These are phyloP conservation scores for Leccinum fibrillosum DNA, from an alignment of 768 basidiomycete genomes.

Conservation along the genomic window DNA sequence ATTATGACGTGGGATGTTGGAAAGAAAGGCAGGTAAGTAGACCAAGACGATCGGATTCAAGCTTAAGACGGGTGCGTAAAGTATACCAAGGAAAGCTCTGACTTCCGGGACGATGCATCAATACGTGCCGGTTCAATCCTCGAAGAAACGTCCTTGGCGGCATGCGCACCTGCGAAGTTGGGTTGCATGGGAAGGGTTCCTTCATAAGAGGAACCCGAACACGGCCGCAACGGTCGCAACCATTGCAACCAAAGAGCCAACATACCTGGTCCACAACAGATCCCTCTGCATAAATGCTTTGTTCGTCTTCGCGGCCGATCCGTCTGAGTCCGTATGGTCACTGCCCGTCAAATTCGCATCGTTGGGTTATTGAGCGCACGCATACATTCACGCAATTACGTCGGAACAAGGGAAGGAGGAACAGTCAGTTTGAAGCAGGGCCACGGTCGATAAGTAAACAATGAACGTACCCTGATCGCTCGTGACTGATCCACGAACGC, in stretches of 20 bases:
- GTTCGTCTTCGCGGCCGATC: slow-evolving; percentile 47
- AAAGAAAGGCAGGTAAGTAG: not conserved
- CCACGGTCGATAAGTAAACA: not conserved
- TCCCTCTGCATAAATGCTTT: slow-evolving; percentile 2
- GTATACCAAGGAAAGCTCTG: not conserved
- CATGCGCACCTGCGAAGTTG: not conserved
- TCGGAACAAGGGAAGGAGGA: not conserved
- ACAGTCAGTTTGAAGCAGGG: not conserved
- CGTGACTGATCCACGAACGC: slow-evolving; percentile 61
- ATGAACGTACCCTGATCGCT: slow-evolving; percentile 54
- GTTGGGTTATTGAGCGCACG: slow-evolving; percentile 45
- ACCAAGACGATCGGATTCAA: not conserved
- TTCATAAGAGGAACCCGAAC: not conserved
- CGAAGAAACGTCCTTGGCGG: not conserved
- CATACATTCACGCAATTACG: too few species aligned
- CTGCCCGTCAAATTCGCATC: slow-evolving; percentile 63
- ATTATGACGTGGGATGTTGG: not conserved
- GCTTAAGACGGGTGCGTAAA: not conserved
- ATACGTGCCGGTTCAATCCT: not conserved
- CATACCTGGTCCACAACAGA: not conserved
- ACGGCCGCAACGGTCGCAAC: too few species aligned
- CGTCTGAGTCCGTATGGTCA: slow-evolving; percentile 11
- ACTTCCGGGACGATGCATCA: not conserved
- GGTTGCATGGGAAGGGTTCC: not conserved
- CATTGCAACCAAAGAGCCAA: not conserved